Base-by-base conservation (phyloP, 345 rosid genomes). In the Aquilaria malaccensis region DNA sequence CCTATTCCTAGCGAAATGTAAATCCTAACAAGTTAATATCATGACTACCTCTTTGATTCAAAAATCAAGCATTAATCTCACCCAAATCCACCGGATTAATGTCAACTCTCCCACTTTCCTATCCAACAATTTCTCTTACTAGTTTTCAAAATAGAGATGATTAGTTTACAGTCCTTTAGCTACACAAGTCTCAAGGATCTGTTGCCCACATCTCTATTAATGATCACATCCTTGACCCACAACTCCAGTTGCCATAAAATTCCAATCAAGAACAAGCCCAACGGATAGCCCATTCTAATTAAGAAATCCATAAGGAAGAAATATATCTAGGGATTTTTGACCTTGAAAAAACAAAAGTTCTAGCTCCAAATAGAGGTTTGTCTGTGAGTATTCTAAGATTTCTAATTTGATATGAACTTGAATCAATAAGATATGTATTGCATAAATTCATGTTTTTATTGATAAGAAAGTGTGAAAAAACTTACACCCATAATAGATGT, bases 161-260 rank as follows among this genome's bases (percentile, higher is more conserved):
- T 72, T 10, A 43, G 73, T 10, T 52, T 78, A 9, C 71, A 73
- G 62, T n/a, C 77, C 0, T 54, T 43, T 2, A 47, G 70, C 22
- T 82, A 85, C 79, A 80, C 85, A 13, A 82, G 87, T 61, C 68
- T 85, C 59, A 79, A 73, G 57, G 87, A 82, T 65, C 29, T 85
- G 55, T 53, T 82, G 52, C 84, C 85, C 11, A 0, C 61, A 29
- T 56, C 80, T 1, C 57, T 70, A 10, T 0, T 55, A 3, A 54
- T 58, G 22, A 67, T 58, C 59, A n/a, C 60, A 10, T n/a, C 83
- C 10, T 76, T 83, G 13, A 56, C 79, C n/a, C 59, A 60, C 56
- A 74, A 77, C 65, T 72, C 84, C n/a, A 76, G 85, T 77, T 80
- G 80, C 76, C 1, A 71, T 54, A 83, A 85, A 73, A 73, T 85